Percentiles rank a stretch among this genome's conserved stretches.
phyloP scores from a whole-genome alignment of 805 yeast species.

The Kodamaea restingae region DNA sequence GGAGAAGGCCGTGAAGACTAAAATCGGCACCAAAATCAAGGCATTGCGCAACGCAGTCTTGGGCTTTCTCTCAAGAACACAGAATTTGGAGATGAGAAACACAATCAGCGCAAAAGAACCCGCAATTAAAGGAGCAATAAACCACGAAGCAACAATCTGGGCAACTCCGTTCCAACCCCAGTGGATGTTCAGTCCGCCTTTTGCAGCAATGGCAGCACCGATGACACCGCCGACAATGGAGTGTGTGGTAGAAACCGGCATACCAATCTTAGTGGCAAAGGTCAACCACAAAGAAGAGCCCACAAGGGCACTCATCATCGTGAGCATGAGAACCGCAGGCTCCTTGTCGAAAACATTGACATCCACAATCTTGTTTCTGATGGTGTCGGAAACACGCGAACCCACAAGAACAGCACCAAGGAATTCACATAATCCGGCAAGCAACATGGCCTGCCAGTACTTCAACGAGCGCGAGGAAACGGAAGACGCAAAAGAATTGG shows the following conservation, averaged over 20 bases:
- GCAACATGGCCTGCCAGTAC: conserved; percentile 72
- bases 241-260: conserved; percentile 82
- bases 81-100: conserved; percentile 56
- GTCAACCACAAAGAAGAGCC: conserved; percentile 72
- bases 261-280: conserved; percentile 60
- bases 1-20: conserved; percentile 57
- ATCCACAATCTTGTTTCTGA: conserved; percentile 60
- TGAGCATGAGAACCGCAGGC: conserved; percentile 70
- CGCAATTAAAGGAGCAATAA: conserved; percentile 69
- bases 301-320: conserved; percentile 71
- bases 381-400: conserved; percentile 69
- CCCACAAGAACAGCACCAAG: conserved; percentile 74
- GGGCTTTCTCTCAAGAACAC: conserved; percentile 54
- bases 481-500: conserved; percentile 76
- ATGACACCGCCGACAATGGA: conserved; percentile 73
- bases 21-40: conserved; percentile 52
- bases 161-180: conserved; percentile 80
- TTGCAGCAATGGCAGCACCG: conserved; percentile 72
- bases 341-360: conserved; percentile 47
- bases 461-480: conserved; percentile 65
- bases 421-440: conserved; percentile 69
- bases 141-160: conserved; percentile 76
- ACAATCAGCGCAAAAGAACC: conserved; percentile 58
- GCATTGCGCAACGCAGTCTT: conserved; percentile 48
- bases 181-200: conserved; percentile 52